A percentile compares a stretch with the other conserved stretches of the same genome.
These are phyloP conservation scores for Ceratocystis cacaofunesta DNA, from an alignment of 2,329 filamentous ascomycete genomes.

Conservation along the genomic window DNA sequence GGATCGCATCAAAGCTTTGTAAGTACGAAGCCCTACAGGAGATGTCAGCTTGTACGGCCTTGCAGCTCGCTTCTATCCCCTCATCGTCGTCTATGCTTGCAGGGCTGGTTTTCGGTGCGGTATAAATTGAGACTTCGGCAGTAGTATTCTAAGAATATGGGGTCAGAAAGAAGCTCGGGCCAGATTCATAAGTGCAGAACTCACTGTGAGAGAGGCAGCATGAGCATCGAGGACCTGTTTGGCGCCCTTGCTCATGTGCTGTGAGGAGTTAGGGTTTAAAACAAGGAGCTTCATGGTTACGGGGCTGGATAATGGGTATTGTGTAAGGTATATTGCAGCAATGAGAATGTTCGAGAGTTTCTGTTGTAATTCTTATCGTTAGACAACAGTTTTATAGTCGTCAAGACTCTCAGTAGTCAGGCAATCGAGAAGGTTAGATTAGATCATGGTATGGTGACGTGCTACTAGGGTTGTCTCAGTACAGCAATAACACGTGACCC, in stretches of 20 bases:
- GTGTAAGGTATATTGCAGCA: background rate
- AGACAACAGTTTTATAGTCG: background rate
- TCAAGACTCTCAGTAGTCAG: slow-evolving; percentile 7
- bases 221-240: slow-evolving; percentile 24
- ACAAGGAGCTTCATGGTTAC: slow-evolving; percentile 40
- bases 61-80: slow-evolving; percentile 49
- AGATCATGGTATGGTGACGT: too few relatives aligned
- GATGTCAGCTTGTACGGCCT: slow-evolving; percentile 43
- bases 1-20: slow-evolving; percentile 50
- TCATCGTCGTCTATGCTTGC: slow-evolving; percentile 63
- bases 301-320: background rate
- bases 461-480: too few relatives aligned
- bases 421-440: too few relatives aligned
- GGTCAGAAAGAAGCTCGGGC: background rate
- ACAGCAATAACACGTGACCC: too few relatives aligned
- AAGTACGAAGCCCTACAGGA: slow-evolving; percentile 16
- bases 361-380: background rate
- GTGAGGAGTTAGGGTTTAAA: slow-evolving; percentile 67
- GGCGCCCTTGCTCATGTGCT: slow-evolving; percentile 55
- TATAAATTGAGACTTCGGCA: background rate
- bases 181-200: background rate
- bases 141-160: background rate
- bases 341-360: background rate
- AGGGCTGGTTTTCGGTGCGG: slow-evolving; percentile 27
- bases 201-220: background rate